Conservation (phyloP, 306 rosid species). For the Medicago ruthenica region DNA sequence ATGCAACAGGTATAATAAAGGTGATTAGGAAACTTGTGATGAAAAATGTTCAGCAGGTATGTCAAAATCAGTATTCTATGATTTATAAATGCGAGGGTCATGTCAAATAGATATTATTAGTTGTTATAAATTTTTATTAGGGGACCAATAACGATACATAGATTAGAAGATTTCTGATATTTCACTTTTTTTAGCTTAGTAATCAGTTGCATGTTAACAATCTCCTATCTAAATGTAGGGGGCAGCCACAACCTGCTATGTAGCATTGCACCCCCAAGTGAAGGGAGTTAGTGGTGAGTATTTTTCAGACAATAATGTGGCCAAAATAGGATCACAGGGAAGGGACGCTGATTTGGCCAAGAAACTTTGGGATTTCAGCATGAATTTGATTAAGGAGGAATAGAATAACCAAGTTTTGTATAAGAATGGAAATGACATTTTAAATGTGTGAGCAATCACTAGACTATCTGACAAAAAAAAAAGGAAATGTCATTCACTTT, state of each 20-base stretch:
- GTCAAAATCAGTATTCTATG: not conserved
- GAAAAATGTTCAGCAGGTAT: conserved; percentile 78
- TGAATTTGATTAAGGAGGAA: conserved; percentile 38
- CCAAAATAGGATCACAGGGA: conserved; percentile 54
- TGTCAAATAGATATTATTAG: conserved; percentile 15
- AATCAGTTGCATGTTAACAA: conserved; percentile 16
- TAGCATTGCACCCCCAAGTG: conserved; percentile 81
- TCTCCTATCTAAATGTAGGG: conserved; percentile 56
- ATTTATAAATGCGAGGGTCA: conserved; percentile 21
- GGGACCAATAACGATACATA: not conserved
- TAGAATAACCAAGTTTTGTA: conserved; percentile 25
- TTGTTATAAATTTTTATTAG: conserved; percentile 11
- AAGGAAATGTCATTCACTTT: no score
- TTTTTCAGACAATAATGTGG: conserved; percentile 60
- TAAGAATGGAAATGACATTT: no score
- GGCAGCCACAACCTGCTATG: conserved; percentile 91
- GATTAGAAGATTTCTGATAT: conserved; percentile 2
- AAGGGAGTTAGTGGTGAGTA: conserved; percentile 74
- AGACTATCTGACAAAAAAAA: no score
- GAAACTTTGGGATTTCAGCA: conserved; percentile 85
- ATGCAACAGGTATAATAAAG: conserved; percentile 55
- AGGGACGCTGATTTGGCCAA: conserved; percentile 65
- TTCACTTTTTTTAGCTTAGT: conserved; percentile 5
- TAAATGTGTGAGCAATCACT: no score
- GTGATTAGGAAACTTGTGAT: conserved; percentile 53